These are phyloP conservation scores for Sordaria brevicollis DNA, from an alignment of 495 filamentous ascomycete genomes.

Conservation along the genomic window DNA sequence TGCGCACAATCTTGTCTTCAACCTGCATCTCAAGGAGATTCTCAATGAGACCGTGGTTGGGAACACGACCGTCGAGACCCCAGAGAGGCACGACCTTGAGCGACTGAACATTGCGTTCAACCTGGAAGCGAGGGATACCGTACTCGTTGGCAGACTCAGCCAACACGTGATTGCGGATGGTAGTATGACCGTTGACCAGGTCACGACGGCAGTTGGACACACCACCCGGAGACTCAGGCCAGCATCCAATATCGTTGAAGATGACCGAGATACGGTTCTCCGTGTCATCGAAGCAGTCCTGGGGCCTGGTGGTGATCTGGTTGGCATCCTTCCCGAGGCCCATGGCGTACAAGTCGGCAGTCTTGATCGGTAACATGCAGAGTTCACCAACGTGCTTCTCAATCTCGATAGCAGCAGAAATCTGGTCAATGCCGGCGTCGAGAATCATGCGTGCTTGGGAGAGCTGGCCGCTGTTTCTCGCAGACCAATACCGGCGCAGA, in stretches of 20 bases:
- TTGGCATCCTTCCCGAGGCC: slow-evolving; percentile 50
- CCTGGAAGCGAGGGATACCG: slow-evolving; percentile 55
- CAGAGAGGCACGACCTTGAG: slow-evolving; percentile 57
- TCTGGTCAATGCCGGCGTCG: slow-evolving; percentile 43
- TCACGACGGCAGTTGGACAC: slow-evolving; percentile 60
- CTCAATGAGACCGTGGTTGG: slow-evolving; percentile 52
- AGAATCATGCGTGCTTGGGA: slow-evolving; percentile 44
- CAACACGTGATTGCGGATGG: slow-evolving; percentile 57
- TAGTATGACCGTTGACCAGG: slow-evolving; percentile 52
- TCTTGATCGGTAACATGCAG: slow-evolving; percentile 48
- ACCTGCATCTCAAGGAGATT: slow-evolving; percentile 54
- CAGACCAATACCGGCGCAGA: slow-evolving; percentile 47
- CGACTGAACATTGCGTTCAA: slow-evolving; percentile 54
- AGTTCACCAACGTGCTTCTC: slow-evolving; percentile 50
- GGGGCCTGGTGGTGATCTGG: slow-evolving; percentile 32
- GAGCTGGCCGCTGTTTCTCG: slow-evolving; percentile 45
- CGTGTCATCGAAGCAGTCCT: slow-evolving; percentile 35
- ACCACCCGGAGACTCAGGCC: slow-evolving; percentile 58
- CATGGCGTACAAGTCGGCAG: slow-evolving; percentile 53
- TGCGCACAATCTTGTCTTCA: slow-evolving; percentile 40
- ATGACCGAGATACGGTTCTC: slow-evolving; percentile 49
- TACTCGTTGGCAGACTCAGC: slow-evolving; percentile 58
- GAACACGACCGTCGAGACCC: slow-evolving; percentile 54
- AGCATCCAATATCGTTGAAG: slow-evolving; percentile 53
- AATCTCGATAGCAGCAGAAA: slow-evolving; percentile 52